These are phyloP conservation scores for Neofusicoccum ribis DNA, from an alignment of 2,329 filamentous ascomycete genomes.

Conservation along the genomic window DNA sequence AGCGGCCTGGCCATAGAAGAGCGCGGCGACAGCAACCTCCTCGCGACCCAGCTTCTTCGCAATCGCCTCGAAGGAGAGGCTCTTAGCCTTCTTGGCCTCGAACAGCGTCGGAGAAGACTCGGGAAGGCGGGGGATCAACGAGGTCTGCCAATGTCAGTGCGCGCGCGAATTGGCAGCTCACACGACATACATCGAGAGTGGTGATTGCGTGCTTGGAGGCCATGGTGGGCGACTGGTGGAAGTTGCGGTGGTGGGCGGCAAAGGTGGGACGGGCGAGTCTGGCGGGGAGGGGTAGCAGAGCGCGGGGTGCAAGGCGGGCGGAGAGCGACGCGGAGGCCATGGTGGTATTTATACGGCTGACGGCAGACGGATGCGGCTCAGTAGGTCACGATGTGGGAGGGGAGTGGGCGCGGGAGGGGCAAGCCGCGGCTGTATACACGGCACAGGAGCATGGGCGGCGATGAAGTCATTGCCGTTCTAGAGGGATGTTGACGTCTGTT, in stretches of 20 bases:
- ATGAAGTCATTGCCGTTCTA: constrained; percentile 13
- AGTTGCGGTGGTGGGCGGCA: constrained; percentile 28
- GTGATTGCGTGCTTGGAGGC: constrained; percentile 35
- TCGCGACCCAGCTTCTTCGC: constrained; percentile 71
- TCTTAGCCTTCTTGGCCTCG: constrained; percentile 73
- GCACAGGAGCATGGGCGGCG: neutral
- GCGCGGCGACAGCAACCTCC: constrained; percentile 80
- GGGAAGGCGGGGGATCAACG: constrained; percentile 69
- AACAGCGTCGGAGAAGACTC: constrained; percentile 72
- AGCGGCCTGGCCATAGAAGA: constrained; percentile 87
- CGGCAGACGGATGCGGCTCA: constrained; percentile 1
- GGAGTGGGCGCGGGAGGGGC: neutral
- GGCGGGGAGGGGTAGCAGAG: constrained; percentile 29
- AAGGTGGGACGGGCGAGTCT: constrained; percentile 26
- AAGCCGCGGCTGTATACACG: neutral
- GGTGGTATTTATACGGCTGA: neutral
- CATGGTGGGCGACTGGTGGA: constrained; percentile 35
- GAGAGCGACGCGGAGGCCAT: constrained; percentile 26
- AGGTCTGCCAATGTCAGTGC: constrained; percentile 50
- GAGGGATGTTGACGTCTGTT: neutral
- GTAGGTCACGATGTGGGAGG: neutral
- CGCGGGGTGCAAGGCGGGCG: constrained; percentile 32
- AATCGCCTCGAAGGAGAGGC: constrained; percentile 78
- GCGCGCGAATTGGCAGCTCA: neutral
- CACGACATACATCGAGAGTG: constrained; percentile 36